Evolutionary conservation across 1,284 basidiomycete species (phyloP), one percentile per base, ranked within the genome.

Genomic region (Trametes pubescens): DNA sequence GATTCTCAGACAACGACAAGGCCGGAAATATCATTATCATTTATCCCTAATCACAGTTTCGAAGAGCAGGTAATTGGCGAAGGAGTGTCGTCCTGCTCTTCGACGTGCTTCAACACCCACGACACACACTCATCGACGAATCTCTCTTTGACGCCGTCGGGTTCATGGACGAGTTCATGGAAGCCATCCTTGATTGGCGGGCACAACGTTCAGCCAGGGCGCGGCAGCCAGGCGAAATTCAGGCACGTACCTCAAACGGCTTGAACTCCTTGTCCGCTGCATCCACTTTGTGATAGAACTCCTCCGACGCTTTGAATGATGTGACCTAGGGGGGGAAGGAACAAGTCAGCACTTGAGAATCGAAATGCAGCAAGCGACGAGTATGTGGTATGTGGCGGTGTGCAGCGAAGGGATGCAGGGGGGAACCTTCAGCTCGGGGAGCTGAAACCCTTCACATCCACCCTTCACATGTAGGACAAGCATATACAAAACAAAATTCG

Each of bases 131-230:
- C 84, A n/a, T 87, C 80, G 1, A 79, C 78, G n/a, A 89, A 73
- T 58, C 81, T 81, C 67, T 90, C 86, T 72, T 86, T 84, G 10
- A 92, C 83, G 10, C 86, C 87, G 53, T 89, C 84, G 0, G 89
- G 86, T 74, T 97, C 95, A 71, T 95, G 91, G 54, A 92, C 88
- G 14, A 95, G 79, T 73, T 96, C 95, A 71, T 97, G 95, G 72
- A 84, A 92, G 37, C 87, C 91, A 22, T 85, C 89, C 89, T 94
- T 71, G 18, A 57, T 24, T n/a, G 21, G 22, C 43, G 21, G 34
- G 24, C 34, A 32, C 29, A 32, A 32, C 29, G 29, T 32, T 59
- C 51, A 62, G 57, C 40, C 35, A 24, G n/a, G 21, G 14, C 14
- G n/a, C 16, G n/a, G 37, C 47, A 34, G 24, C 59, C 37, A 47